phyloP scores from a whole-genome alignment of 192 early-diverging fungal genomes.

The Mortierella alpina region DNA sequence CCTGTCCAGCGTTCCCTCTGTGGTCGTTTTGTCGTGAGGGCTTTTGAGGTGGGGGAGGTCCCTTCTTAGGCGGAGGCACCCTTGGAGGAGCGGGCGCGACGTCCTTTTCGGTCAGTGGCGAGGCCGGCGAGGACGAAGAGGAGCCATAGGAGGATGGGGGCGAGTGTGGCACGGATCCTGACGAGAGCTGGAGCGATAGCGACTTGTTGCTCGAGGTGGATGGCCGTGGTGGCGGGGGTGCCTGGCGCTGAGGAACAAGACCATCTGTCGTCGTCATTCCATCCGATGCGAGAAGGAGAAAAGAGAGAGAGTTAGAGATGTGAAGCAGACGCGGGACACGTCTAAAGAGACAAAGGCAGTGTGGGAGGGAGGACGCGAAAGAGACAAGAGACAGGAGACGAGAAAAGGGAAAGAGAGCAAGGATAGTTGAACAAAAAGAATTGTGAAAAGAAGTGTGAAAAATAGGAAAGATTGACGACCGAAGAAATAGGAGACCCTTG shows the following conservation, averaged over 20 bases:
- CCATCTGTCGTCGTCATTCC: conserved; percentile 28
- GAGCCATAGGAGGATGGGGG: conserved; percentile 20
- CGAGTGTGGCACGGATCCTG: conserved; percentile 24
- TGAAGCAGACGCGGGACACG: not conserved
- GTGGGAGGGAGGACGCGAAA: not conserved
- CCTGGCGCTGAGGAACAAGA: conserved; percentile 52
- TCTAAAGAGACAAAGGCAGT: not conserved
- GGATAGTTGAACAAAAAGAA: not conserved
- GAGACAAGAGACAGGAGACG: not conserved
- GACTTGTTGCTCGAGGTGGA: conserved; percentile 36
- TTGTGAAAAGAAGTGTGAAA: not conserved
- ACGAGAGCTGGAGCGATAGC: conserved; percentile 28
- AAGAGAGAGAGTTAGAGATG: not conserved
- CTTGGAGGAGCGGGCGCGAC: conserved; percentile 5
- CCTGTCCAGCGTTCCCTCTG: conserved; percentile 20
- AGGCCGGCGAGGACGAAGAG: conserved; percentile 17
- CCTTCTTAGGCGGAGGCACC: conserved; percentile 43
- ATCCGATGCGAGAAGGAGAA: not conserved
- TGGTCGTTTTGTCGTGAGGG: conserved; percentile 38
- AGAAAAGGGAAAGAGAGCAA: conserved; percentile 1
- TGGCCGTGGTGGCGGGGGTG: conserved; percentile 50
- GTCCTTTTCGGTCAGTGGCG: conserved; percentile 16
- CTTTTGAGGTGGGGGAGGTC: conserved; percentile 49
- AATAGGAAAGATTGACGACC: not conserved
- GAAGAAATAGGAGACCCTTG: no score